Percentiles rank a stretch among this genome's conserved stretches.
phyloP scores from a whole-genome alignment of 352 stramenopile genomes.

The Globisporangium carolinianum region DNA sequence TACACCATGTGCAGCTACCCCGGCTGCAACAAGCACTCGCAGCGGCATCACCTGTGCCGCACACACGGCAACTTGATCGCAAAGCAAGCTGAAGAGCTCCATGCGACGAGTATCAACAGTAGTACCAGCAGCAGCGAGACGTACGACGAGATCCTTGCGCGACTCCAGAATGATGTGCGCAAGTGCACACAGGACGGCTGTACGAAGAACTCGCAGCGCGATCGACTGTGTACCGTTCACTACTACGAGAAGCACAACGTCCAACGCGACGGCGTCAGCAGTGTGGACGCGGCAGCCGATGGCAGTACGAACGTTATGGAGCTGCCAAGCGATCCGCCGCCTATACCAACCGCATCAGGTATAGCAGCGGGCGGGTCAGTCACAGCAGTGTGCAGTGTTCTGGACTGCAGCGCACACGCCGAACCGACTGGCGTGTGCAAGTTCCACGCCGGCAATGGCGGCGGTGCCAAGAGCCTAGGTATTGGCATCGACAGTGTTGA shows the following conservation, averaged over 20 bases:
- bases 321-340: no score
- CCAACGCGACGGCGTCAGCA: conserved; percentile 17
- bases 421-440: conserved; percentile 20
- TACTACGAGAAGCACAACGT: conserved; percentile 71
- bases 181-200: conserved; percentile 71
- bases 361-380: background rate
- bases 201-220: conserved; percentile 83
- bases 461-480: background rate
- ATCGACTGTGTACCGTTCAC: conserved; percentile 78
- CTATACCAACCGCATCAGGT: background rate
- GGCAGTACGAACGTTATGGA: background rate
- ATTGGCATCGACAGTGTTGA: conserved; percentile 2
- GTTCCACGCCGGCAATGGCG: conserved; percentile 16
- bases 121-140: conserved; percentile 28
- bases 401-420: conserved; percentile 17
- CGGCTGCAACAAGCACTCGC: conserved; percentile 76
- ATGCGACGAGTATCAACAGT: conserved; percentile 7
- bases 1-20: conserved; percentile 89
- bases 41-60: conserved; percentile 79
- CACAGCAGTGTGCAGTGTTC: conserved; percentile 10
- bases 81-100: conserved; percentile 68
- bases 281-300: background rate
- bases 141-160: conserved; percentile 62
- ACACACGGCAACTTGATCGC: conserved; percentile 77
- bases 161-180: conserved; percentile 72